Conservation (phyloP, 1,284 basidiomycete species). For the Leccinum pachyderme region DNA sequence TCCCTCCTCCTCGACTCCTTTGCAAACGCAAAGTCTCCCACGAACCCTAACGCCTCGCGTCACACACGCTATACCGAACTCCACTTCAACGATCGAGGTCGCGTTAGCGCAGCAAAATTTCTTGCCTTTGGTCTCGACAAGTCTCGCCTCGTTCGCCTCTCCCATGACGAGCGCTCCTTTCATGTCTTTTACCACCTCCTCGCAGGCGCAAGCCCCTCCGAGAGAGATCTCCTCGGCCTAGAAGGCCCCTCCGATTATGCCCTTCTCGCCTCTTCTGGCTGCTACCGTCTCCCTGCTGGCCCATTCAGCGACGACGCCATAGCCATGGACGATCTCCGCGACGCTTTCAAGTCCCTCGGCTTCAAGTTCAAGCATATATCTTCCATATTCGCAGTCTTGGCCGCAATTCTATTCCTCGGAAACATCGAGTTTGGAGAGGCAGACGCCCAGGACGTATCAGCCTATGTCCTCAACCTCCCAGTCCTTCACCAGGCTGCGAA, state of each 20-base stretch:
- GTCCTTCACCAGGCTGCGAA: constrained; percentile 72
- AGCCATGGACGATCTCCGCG: constrained; percentile 80
- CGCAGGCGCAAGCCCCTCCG: constrained; percentile 78
- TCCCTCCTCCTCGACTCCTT: constrained; percentile 82
- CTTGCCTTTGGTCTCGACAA: constrained; percentile 90
- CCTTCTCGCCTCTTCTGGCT: constrained; percentile 80
- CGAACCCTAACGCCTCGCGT: constrained; percentile 88
- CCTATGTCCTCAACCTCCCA: constrained; percentile 61
- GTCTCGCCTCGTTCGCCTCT: constrained; percentile 69
- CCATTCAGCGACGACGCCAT: constrained; percentile 85
- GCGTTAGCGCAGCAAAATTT: constrained; percentile 77
- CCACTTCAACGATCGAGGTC: constrained; percentile 81
- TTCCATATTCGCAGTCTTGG: constrained; percentile 78
- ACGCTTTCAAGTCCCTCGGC: constrained; percentile 76
- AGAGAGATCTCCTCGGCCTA: constrained; percentile 72
- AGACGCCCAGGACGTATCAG: constrained; percentile 69
- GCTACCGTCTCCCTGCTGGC: constrained; percentile 82
- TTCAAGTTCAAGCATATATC: constrained; percentile 87
- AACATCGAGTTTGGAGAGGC: constrained; percentile 82
- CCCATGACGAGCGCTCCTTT: constrained; percentile 86
- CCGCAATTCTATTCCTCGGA: constrained; percentile 80
- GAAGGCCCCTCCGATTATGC: constrained; percentile 86
- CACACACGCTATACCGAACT: constrained; percentile 88
- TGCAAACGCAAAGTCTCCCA: constrained; percentile 85
- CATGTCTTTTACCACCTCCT: constrained; percentile 94